A percentile compares a stretch with the other conserved stretches of the same genome.
phyloP scores from a whole-genome alignment of 441 rosid species.

The Eruca vesicaria region DNA sequence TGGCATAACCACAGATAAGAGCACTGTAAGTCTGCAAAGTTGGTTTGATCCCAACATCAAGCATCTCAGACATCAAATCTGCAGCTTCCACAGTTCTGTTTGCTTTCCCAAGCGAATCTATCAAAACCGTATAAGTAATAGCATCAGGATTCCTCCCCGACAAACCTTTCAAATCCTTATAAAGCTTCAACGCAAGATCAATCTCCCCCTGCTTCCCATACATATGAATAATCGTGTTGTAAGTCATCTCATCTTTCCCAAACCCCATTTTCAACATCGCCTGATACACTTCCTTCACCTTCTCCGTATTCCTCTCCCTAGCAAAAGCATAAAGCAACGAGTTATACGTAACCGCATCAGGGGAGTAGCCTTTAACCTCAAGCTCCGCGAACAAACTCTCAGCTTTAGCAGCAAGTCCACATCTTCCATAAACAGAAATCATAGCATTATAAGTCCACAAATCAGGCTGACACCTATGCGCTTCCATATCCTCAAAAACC shows the following conservation, averaged over 20 bases:
- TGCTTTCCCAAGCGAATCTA: constrained; percentile 91
- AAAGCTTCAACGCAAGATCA: constrained; percentile 72
- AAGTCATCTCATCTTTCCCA: constrained; percentile 85
- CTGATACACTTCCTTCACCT: constrained; percentile 68
- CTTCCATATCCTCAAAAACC: constrained; percentile 77
- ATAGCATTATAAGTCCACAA: constrained; percentile 97
- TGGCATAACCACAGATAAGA: constrained; percentile 93
- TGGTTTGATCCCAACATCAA: constrained; percentile 78
- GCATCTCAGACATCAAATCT: constrained; percentile 89
- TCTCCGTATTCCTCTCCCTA: constrained; percentile 74
- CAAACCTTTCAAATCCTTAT: constrained; percentile 69
- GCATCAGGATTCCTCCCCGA: constrained; percentile 81
- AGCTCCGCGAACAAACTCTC: constrained; percentile 71
- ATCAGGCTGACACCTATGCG: constrained; percentile 75
- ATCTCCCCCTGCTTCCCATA: constrained; percentile 85
- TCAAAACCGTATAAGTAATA: constrained; percentile 83
- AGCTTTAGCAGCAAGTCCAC: constrained; percentile 71
- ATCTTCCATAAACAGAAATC: constrained; percentile 89
- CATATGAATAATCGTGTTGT: constrained; percentile 94
- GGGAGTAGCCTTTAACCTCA: constrained; percentile 72
- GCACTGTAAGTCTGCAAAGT: constrained; percentile 89
- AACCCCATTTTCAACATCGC: constrained; percentile 81
- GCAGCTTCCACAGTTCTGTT: constrained; percentile 74
- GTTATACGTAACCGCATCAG: constrained; percentile 89
- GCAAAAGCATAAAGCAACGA: constrained; percentile 97